Percentiles rank a stretch among this genome's conserved stretches.
Evolutionary conservation across 768 basidiomycete genomes (phyloP).

Genomic region (Kwoniella bestiolae): DNA sequence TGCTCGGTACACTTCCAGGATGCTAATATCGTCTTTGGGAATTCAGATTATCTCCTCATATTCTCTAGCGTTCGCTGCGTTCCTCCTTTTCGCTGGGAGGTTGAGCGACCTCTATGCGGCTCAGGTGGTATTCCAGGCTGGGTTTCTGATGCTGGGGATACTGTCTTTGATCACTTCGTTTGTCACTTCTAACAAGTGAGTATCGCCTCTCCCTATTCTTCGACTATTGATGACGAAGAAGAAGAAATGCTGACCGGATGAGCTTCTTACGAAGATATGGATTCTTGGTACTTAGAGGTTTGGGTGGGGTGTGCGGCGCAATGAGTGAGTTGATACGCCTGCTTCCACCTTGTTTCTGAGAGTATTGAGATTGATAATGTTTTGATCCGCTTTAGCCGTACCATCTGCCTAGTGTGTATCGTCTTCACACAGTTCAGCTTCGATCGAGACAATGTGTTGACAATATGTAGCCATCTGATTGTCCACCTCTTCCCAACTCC

Average conservation of each 20-base stretch:
- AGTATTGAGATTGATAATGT: background rate
- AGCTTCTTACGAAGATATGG: constrained; percentile 56
- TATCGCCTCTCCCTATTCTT: background rate
- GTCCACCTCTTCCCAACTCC: constrained; percentile 63
- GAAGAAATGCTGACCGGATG: too few relatives aligned
- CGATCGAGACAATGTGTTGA: too few relatives aligned
- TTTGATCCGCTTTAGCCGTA: constrained; percentile 29
- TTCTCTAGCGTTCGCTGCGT: constrained; percentile 36
- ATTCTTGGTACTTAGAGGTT: constrained; percentile 63
- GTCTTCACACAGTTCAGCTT: too few relatives aligned
- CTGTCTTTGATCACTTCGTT: constrained; percentile 62
- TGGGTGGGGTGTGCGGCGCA: constrained; percentile 63
- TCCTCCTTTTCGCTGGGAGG: constrained; percentile 53
- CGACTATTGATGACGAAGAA: too few relatives aligned
- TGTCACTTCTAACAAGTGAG: constrained; percentile 55
- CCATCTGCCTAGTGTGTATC: constrained; percentile 32
- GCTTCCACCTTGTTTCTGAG: too few relatives aligned
- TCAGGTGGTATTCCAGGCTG: constrained; percentile 60
- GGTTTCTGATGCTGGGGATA: constrained; percentile 60
- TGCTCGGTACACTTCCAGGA: too few relatives aligned
- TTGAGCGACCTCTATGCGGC: constrained; percentile 52
- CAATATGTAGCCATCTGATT: constrained; percentile 60
- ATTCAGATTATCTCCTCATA: constrained; percentile 45
- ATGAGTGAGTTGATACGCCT: too few relatives aligned
- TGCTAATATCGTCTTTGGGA: too few relatives aligned